Base-by-base conservation (phyloP, 129 eudicot genomes). In the Artemisia tridentata region DNA sequence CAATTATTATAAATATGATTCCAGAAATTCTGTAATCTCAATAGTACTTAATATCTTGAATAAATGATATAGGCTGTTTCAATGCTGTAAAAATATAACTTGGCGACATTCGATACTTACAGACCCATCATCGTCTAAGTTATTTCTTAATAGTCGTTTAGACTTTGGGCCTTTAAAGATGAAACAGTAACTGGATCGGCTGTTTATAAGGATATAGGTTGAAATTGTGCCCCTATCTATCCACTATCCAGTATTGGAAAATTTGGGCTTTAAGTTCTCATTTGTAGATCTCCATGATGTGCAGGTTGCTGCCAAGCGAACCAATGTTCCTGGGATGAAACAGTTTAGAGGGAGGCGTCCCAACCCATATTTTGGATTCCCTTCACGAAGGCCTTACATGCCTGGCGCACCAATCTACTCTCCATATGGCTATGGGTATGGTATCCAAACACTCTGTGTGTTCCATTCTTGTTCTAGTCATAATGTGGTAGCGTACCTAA, bases 391-490 rank as follows among this genome's bases (percentile, higher is more conserved):
- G 77, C 88, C 91, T 16, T 91, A 69, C 79, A 76, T 88, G 88
- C 78, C 83, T 71, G 88, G 90, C 64, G 89, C 95, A 31, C 83
- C 91, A 47, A 65, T 82, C 67, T 91, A 72, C 81, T 53, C 91
- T 76, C 88, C 97, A 45, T 88, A 85, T 65, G 92, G 97, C 41
- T 91, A 91, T 66, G 97, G 95, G 97, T 91, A 81, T 75, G 83
- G 83, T 43, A 60, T 72, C n/a, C 13, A 34, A 56, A 58, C 46
- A 57, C 46, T 65, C 25, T 56, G 61, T 27, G 68, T 16, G 52
- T 65, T 55, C 17, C 34, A 7, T 73, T 34, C 29, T 43, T n/a
- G 27, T 16, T 72, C 48, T 15, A 27, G 14, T 47, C 59, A 29
- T 74, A 29, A 20, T 7, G 15, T 65, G 59, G 13, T 65, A 38